Evolutionary conservation across 805 yeast genomes (phyloP).

Genomic region (Wickerhamomyces ciferrii): DNA sequence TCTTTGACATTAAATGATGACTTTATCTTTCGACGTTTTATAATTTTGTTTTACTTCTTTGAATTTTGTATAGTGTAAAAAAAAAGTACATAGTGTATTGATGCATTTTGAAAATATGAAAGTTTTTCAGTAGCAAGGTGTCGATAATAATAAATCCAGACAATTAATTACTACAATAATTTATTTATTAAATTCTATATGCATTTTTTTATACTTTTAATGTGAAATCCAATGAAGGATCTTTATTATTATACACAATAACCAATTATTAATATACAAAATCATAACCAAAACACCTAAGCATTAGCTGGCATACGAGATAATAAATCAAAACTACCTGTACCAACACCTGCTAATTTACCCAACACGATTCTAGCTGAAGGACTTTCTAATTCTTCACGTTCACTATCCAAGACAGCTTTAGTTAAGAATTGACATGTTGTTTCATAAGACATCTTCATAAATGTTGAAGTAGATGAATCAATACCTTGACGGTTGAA

Average conservation of each 20-base stretch:
- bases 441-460: conserved; percentile 99
- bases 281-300: conserved; percentile 2
- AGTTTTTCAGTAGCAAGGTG: background rate
- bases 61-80: background rate
- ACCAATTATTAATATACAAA: background rate
- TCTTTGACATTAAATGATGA: conserved; percentile 65
- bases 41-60: background rate
- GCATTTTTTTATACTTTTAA: background rate
- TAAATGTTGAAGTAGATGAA: conserved; percentile 88
- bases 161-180: background rate
- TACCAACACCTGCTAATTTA: conserved; percentile 85
- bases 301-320: conserved; percentile 30
- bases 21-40: background rate
- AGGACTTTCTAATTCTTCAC: conserved; percentile 86
- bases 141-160: too few relatives aligned
- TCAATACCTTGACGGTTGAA: conserved; percentile 99
- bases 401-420: conserved; percentile 89
- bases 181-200: background rate
- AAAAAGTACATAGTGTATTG: background rate
- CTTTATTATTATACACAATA: background rate
- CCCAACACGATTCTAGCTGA: conserved; percentile 93
- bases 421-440: conserved; percentile 96
- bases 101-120: background rate
- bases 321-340: conserved; percentile 87
- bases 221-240: background rate